Evolutionary conservation across 192 early-diverging fungal species (phyloP).

Genomic region (Blastocladiella britannica): DNA sequence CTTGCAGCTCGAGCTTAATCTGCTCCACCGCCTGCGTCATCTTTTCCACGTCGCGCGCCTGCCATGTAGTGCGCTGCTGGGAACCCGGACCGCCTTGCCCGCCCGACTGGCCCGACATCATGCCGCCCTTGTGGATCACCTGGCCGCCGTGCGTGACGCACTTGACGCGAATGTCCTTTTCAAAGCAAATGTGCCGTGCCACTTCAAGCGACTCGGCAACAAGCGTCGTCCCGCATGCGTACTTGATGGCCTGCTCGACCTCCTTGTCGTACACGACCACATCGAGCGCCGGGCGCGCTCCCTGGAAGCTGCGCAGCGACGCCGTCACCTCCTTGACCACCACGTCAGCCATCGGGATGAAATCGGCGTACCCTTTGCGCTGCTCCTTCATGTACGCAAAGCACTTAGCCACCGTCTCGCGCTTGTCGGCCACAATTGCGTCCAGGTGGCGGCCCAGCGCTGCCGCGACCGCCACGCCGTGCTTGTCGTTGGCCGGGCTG

Average conservation of each 20-base stretch:
- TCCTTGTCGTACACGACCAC: constrained; percentile 63
- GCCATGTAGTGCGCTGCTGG: constrained; percentile 55
- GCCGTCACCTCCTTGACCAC: constrained; percentile 53
- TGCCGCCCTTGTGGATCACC: constrained; percentile 83
- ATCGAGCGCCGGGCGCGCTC: constrained; percentile 79
- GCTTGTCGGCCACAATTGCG: constrained; percentile 78
- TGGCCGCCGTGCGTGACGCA: constrained; percentile 83
- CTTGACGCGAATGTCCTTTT: constrained; percentile 62
- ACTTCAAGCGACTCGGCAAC: constrained; percentile 74
- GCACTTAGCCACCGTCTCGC: constrained; percentile 86
- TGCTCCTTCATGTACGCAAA: constrained; percentile 87
- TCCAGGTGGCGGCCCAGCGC: constrained; percentile 83
- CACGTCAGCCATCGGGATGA: constrained; percentile 78
- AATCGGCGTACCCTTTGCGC: constrained; percentile 73
- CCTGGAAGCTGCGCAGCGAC: constrained; percentile 46
- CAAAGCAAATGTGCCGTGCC: constrained; percentile 71
- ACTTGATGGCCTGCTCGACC: constrained; percentile 62
- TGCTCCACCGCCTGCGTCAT: constrained; percentile 46
- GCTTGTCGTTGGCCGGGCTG: constrained; percentile 80
- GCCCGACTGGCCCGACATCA: constrained; percentile 95
- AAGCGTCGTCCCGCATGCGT: constrained; percentile 77
- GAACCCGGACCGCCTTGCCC: constrained; percentile 17
- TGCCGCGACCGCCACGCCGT: constrained; percentile 63
- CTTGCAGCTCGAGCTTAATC: constrained; percentile 47
- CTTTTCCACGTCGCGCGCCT: constrained; percentile 68